Conservation (phyloP, 306 rosid species). For the Clitoria ternatea region DNA sequence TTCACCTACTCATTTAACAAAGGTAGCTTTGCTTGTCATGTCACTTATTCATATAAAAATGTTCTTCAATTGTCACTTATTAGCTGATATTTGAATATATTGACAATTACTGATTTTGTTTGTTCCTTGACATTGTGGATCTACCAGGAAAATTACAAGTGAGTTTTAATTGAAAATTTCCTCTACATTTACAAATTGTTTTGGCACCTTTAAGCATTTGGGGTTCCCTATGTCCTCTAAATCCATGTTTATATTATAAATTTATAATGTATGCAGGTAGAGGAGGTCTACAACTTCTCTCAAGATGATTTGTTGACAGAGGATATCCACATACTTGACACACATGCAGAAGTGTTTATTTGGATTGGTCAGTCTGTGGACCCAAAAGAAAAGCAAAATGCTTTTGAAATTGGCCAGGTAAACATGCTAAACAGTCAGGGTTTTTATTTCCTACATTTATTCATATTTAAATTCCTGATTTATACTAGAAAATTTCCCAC, state of each 20-base stretch:
- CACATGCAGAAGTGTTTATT: slow-evolving; percentile 91
- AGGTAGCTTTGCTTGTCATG: slow-evolving; percentile 45
- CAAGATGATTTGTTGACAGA: slow-evolving; percentile 94
- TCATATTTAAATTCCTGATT: neutral
- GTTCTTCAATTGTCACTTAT: neutral
- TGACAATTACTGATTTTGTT: slow-evolving; percentile 36
- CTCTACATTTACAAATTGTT: neutral
- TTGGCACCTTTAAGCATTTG: neutral
- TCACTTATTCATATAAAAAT: slow-evolving; percentile 4
- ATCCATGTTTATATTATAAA: slow-evolving; percentile 19
- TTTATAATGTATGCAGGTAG: slow-evolving; percentile 69
- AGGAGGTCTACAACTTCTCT: slow-evolving; percentile 82
- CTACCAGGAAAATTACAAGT: slow-evolving; percentile 86
- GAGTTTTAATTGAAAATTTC: slow-evolving; percentile 33
- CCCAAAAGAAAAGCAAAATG: slow-evolving; percentile 73
- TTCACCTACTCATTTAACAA: slow-evolving; percentile 59
- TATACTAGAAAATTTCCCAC: slow-evolving; percentile 25
- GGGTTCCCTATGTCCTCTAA: slow-evolving; percentile 15
- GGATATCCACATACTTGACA: slow-evolving; percentile 82
- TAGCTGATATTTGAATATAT: slow-evolving; percentile 32
- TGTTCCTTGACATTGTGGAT: slow-evolving; percentile 37
- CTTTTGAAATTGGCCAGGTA: slow-evolving; percentile 88
- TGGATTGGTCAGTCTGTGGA: slow-evolving; percentile 91
- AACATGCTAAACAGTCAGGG: slow-evolving; percentile 7
- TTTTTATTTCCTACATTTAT: slow-evolving; percentile 16